phyloP scores from a whole-genome alignment of 1,284 basidiomycete species.

The Austroboletus niveus region DNA sequence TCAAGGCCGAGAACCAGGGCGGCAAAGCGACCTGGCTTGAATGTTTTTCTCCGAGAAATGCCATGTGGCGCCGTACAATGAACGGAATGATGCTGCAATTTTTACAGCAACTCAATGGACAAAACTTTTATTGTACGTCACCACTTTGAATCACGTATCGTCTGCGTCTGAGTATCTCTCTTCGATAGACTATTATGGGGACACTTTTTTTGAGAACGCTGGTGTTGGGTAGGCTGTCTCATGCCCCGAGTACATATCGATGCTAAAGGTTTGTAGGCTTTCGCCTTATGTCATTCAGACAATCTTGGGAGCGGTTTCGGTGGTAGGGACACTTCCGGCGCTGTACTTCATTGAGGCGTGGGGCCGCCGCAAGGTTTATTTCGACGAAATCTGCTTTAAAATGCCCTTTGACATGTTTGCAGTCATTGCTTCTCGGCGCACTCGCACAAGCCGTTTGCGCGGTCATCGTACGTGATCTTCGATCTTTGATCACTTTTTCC shows the following conservation, averaged over 20 bases:
- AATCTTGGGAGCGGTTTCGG: conserved; percentile 68
- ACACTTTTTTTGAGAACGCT: conserved; percentile 80
- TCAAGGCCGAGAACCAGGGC: conserved; percentile 69
- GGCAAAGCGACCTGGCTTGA: conserved; percentile 79
- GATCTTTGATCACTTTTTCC: not conserved
- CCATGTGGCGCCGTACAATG: conserved; percentile 67
- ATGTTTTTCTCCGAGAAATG: conserved; percentile 70
- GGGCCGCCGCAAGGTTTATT: conserved; percentile 55
- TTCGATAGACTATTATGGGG: conserved; percentile 70
- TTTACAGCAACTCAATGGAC: conserved; percentile 76
- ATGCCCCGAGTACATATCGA: not conserved
- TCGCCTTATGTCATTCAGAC: conserved; percentile 72
- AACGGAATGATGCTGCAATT: conserved; percentile 84
- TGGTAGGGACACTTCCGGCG: conserved; percentile 63
- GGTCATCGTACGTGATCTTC: conserved; percentile 46
- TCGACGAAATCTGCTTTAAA: not conserved
- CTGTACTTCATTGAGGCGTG: conserved; percentile 64
- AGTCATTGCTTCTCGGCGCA: conserved; percentile 71
- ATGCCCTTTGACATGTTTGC: conserved; percentile 1
- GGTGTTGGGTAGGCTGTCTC: conserved; percentile 50
- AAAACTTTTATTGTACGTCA: conserved; percentile 68
- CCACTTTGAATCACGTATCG: not conserved
- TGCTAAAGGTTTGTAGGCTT: conserved; percentile 38
- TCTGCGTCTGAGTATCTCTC: not conserved
- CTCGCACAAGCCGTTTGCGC: conserved; percentile 61